Evolutionary conservation across 2,329 filamentous ascomycete species (phyloP).

Genomic region (Rhexocercosporidium sp.): DNA sequence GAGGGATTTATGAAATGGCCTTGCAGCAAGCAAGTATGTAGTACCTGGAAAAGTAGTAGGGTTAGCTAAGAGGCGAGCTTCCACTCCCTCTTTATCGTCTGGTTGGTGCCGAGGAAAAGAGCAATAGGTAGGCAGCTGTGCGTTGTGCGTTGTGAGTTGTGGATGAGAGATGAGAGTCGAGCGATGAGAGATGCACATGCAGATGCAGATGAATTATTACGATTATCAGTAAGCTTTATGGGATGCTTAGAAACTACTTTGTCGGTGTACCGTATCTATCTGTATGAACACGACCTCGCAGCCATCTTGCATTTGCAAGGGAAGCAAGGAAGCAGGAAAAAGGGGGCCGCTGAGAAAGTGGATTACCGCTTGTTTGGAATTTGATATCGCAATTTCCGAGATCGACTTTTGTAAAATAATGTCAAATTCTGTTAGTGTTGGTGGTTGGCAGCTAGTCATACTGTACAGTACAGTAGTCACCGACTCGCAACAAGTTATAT

Average conservation of each 20-base stretch:
- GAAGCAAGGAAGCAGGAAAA: background rate
- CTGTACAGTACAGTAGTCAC: background rate
- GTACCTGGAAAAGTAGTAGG: background rate
- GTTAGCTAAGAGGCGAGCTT: no score
- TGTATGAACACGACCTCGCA: background rate
- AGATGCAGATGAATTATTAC: slow-evolving; percentile 3
- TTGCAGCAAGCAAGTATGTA: background rate
- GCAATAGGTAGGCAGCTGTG: background rate
- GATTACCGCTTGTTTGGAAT: slow-evolving; percentile 7
- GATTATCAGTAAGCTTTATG: slow-evolving; percentile 7
- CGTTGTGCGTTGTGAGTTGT: background rate
- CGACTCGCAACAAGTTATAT: background rate
- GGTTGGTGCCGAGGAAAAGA: slow-evolving; percentile 12
- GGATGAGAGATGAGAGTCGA: background rate
- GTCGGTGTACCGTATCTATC: background rate
- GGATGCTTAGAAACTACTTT: background rate
- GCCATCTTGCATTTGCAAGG: background rate
- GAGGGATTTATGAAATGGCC: slow-evolving; percentile 21
- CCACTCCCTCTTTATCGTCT: background rate
- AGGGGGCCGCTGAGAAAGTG: background rate
- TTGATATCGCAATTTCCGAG: slow-evolving; percentile 10
- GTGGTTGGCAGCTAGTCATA: background rate
- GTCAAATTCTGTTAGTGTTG: background rate
- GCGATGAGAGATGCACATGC: background rate
- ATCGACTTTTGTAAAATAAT: background rate